Conservation (phyloP, 1,139 yeast genomes). For the Lodderomyces pseudojiufengensis region DNA sequence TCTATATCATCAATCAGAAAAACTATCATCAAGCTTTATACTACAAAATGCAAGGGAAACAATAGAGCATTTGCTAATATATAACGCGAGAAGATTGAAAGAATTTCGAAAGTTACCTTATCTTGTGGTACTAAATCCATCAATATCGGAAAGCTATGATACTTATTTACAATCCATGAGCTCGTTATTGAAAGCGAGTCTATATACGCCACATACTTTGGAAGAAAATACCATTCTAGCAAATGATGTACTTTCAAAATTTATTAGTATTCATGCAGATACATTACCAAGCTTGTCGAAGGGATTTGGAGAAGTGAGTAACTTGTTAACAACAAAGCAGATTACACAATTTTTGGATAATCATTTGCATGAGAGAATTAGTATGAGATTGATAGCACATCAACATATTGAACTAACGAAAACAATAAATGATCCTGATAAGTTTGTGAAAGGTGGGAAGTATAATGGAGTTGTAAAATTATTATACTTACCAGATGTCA, state of each 20-base stretch:
- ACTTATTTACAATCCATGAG: constrained; percentile 70
- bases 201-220: constrained; percentile 38
- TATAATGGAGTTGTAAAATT: constrained; percentile 70
- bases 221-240: constrained; percentile 52
- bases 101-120: constrained; percentile 76
- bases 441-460: constrained; percentile 33
- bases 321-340: constrained; percentile 44
- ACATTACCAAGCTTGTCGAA: constrained; percentile 75
- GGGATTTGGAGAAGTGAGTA: constrained; percentile 75
- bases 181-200: constrained; percentile 46
- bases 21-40: constrained; percentile 34
- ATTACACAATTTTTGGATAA: constrained; percentile 64
- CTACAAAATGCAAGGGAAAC: constrained; percentile 41
- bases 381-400: constrained; percentile 80
- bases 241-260: constrained; percentile 48
- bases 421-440: constrained; percentile 27
- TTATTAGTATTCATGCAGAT: constrained; percentile 75
- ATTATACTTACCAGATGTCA: constrained; percentile 57
- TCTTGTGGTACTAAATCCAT: constrained; percentile 82
- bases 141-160: constrained; percentile 76
- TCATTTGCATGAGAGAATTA: constrained; percentile 81
- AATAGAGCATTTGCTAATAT: constrained; percentile 39
- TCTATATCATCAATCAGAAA: constrained; percentile 38
- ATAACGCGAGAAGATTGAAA: constrained; percentile 55
- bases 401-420: constrained; percentile 65